These are phyloP conservation scores for Dactylis glomerata DNA, from an alignment of 176 grass and related monocot species.

Conservation along the genomic window DNA sequence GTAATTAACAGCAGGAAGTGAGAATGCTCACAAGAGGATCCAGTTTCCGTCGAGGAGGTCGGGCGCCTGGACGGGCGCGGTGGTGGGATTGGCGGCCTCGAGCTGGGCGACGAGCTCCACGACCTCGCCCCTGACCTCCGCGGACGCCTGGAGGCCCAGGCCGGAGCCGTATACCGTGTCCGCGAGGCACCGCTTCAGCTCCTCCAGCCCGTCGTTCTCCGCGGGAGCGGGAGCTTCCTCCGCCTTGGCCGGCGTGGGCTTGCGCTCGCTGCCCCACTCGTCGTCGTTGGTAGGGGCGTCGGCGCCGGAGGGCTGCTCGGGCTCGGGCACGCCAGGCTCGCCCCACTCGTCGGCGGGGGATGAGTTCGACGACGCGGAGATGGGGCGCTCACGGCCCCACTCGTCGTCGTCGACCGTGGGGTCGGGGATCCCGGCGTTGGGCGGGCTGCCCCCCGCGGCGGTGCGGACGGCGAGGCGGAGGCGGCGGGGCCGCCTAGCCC, in stretches of 20 bases:
- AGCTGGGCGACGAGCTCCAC: constrained; percentile 86
- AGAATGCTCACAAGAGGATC: constrained; percentile 72
- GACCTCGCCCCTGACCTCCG: constrained; percentile 80
- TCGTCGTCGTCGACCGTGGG: constrained; percentile 55
- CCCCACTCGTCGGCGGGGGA: constrained; percentile 67
- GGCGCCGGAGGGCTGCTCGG: constrained; percentile 44
- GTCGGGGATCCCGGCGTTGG: constrained; percentile 38
- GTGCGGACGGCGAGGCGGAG: background rate
- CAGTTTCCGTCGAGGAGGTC: constrained; percentile 88
- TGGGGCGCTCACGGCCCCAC: constrained; percentile 45
- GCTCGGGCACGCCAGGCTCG: constrained; percentile 43
- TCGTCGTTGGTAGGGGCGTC: constrained; percentile 66
- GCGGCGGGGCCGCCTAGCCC: background rate
- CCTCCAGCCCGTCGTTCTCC: constrained; percentile 34
- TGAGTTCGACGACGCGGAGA: constrained; percentile 14
- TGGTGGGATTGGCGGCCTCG: constrained; percentile 68
- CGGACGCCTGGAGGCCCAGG: constrained; percentile 68
- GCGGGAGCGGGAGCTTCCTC: background rate
- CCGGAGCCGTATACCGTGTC: constrained; percentile 76
- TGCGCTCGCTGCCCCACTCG: constrained; percentile 49
- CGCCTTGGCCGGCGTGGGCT: background rate
- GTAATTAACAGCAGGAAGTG: background rate
- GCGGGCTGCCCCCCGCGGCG: background rate
- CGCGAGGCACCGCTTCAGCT: constrained; percentile 82
- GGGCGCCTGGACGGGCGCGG: constrained; percentile 49